These are phyloP conservation scores for Pleurotus tuoliensis DNA, from an alignment of 768 basidiomycete genomes.

Conservation along the genomic window DNA sequence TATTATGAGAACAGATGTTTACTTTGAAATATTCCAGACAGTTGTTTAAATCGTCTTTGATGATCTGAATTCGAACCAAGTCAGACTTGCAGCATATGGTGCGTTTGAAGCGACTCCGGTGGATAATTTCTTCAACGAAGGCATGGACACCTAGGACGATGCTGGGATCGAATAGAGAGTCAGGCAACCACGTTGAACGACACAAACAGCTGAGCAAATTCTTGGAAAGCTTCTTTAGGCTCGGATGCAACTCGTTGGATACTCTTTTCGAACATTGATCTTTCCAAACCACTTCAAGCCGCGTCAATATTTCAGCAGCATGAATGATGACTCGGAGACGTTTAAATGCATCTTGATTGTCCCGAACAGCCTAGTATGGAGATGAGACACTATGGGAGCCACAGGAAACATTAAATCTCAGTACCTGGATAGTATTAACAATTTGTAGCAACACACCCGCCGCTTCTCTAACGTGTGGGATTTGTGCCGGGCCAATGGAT, in stretches of 20 bases:
- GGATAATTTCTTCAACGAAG: neutral
- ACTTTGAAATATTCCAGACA: too few species aligned
- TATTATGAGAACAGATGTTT: too few species aligned
- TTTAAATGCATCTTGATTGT: slow-evolving; percentile 4
- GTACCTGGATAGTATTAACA: slow-evolving; percentile 3
- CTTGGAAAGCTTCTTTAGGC: neutral
- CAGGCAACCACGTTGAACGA: neutral
- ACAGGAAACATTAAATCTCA: neutral
- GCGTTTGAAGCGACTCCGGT: too few species aligned
- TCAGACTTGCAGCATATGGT: too few species aligned
- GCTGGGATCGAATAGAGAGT: neutral
- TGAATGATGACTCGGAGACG: neutral
- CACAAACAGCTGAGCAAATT: too few species aligned
- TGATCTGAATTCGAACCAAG: too few species aligned
- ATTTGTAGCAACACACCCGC: neutral
- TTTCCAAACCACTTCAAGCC: neutral
- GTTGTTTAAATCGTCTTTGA: too few species aligned
- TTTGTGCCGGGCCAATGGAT: neutral
- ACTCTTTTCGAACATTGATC: neutral
- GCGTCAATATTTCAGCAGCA: neutral
- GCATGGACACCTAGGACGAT: neutral
- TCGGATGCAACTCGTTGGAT: neutral
- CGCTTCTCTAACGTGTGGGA: neutral
- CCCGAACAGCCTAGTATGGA: neutral
- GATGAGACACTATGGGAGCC: neutral